Evolutionary conservation across 1,139 yeast species (phyloP), one percentile per base, ranked within the genome.

Genomic region (Geotrichum cucujoidarum): DNA sequence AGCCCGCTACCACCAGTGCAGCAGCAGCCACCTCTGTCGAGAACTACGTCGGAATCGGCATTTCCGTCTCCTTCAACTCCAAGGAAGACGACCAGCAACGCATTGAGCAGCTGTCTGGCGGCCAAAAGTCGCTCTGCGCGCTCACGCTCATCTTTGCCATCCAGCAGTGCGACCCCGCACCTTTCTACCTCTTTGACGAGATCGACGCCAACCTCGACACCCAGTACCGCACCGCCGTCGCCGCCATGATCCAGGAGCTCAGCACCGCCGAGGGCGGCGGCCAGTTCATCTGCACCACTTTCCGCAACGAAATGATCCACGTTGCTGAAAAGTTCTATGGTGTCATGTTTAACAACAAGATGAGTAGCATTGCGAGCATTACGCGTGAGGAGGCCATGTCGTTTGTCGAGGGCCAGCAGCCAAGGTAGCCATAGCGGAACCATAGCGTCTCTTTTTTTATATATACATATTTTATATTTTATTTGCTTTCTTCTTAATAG

Each of bases 91-190:
- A 89, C 59, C 96, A 87, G 63, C 88, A 85, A 56, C 75, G 87
- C 55, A 84, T 90, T 48, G 95, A 89, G 64, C 97, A 90, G 62
- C 72, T 92, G 29, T 87, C 96, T 0, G 98, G 98, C 35, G 98
- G 98, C 5, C 98, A 92, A 62, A 92, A 92, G 63, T 86, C 97
- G 0, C 71, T 92, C 17, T 90, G 97, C 72, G 97, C 98, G 1
- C 80, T 92, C 57, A 90, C 97, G 0, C 75, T 92, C 45, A 90
- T 92, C 55, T 75, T 92, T 53, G 97, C 98, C 3, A 88, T 92
- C 54, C 98, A 92, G 68, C 80, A 77, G 62, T 87, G 95, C 57
- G 97, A 92, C 58, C 97, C 97, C 8, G 97, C 97, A 1, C 97
- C 98, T 43, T 92, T 92, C 65, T 92, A 92, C 63, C 69, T 92